Evolutionary conservation across 129 eudicot species (phyloP).

Genomic region (Solidago caesia): DNA sequence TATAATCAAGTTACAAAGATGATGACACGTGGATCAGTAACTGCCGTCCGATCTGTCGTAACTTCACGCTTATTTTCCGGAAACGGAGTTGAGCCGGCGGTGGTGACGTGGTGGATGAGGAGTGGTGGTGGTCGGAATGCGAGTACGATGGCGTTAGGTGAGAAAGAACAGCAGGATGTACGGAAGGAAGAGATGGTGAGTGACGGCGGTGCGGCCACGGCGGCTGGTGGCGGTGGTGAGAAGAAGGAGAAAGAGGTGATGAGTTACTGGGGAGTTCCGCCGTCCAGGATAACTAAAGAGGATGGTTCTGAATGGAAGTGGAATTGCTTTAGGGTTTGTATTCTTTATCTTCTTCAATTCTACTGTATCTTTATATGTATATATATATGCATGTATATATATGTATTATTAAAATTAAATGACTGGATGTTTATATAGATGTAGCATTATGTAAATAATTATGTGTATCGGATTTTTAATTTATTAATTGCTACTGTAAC

Average conservation of each 20-base stretch:
- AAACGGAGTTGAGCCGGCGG: slow-evolving; percentile 19
- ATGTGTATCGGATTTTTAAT: too few species aligned
- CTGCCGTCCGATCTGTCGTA: slow-evolving; percentile 40
- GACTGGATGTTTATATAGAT: neutral
- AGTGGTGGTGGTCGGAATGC: slow-evolving; percentile 37
- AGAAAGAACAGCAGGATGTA: slow-evolving; percentile 29
- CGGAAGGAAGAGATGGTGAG: slow-evolving; percentile 23
- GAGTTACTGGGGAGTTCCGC: slow-evolving; percentile 90
- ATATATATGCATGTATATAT: neutral
- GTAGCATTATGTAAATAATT: neutral
- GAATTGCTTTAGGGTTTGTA: slow-evolving; percentile 83
- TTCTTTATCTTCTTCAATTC: neutral
- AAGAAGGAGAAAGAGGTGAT: slow-evolving; percentile 33
- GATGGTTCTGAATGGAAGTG: slow-evolving; percentile 92
- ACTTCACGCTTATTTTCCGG: slow-evolving; percentile 42
- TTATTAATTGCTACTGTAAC: too few species aligned
- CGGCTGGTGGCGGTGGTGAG: slow-evolving; percentile 21
- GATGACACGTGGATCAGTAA: slow-evolving; percentile 60
- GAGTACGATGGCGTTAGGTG: slow-evolving; percentile 52
- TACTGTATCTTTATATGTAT: neutral
- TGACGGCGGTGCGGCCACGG: slow-evolving; percentile 31
- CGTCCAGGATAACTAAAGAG: slow-evolving; percentile 48
- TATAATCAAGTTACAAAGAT: slow-evolving; percentile 26
- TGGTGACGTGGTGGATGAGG: slow-evolving; percentile 47
- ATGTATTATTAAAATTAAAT: neutral